Conservation (phyloP, 495 filamentous ascomycete species). For the Friedmanniomyces simplex region DNA sequence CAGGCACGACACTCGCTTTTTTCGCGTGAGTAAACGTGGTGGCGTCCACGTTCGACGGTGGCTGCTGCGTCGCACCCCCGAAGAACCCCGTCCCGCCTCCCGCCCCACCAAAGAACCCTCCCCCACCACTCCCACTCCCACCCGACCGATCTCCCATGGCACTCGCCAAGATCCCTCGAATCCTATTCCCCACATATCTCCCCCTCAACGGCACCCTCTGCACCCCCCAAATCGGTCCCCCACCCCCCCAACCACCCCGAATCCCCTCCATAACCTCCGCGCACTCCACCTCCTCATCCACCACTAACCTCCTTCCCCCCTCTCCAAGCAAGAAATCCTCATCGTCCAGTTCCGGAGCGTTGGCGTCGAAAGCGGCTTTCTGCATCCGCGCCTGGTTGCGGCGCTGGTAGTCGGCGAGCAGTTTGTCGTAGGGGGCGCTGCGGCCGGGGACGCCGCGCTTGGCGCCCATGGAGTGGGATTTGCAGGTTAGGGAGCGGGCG, state of each 20-base stretch:
- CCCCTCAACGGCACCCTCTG: constrained; percentile 53
- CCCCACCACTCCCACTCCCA: neutral
- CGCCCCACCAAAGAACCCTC: constrained; percentile 10
- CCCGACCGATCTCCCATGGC: neutral
- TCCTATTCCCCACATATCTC: constrained; percentile 44
- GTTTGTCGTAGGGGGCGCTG: constrained; percentile 87
- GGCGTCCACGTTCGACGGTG: neutral
- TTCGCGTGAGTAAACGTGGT: constrained; percentile 8
- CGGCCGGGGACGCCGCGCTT: constrained; percentile 85
- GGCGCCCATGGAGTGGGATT: constrained; percentile 92
- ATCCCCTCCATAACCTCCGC: constrained; percentile 80
- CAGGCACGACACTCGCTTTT: constrained; percentile 9
- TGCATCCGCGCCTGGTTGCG: constrained; percentile 98
- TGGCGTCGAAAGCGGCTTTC: constrained; percentile 87
- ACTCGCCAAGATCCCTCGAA: neutral
- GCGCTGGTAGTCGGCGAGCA: constrained; percentile 91
- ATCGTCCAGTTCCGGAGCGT: constrained; percentile 83
- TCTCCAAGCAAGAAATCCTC: constrained; percentile 42
- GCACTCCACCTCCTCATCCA: constrained; percentile 90
- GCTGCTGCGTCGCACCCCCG: neutral
- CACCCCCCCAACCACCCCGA: constrained; percentile 52
- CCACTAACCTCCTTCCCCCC: constrained; percentile 51
- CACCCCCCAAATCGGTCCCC: constrained; percentile 57
- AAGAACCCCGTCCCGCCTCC: neutral
- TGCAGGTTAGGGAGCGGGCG: constrained; percentile 87